Base-by-base conservation (phyloP, 179 eudicot species). In the Silene vulgaris region DNA sequence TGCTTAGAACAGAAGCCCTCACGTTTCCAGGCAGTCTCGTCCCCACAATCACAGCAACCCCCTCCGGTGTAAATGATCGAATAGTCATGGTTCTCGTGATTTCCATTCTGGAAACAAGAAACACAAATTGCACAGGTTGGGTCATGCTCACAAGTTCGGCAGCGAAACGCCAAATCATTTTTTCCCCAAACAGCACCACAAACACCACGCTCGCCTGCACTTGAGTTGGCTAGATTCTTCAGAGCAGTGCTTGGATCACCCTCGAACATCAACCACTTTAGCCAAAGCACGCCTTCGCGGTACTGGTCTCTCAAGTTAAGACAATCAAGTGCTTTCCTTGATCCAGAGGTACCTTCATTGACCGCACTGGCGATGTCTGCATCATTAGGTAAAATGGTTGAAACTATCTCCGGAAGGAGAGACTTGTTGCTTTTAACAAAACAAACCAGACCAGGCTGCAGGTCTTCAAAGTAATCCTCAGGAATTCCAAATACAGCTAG, bases 11-110 rank as follows among this genome's bases (percentile, higher is more conserved):
- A 96, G 82, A 96, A 96, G 35, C 99, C 99, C 72, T 90, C 91
- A 9, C 88, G 96, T 83, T 88, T 93, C 99, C 99, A 96, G 77
- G 99, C 99, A 76, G 96, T 96, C 83, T 87, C 90, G 81, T 96
- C 99, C 74, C 99, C 99, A 84, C 99, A 96, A 74, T 96, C 99
- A 75, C 99, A 96, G 80, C 99, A 96, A 74, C 99, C 99, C 62
- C 97, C 96, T 75, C 93, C 93, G 1, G 99, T 90, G 73, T 93
- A 96, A 45, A 89, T 96, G 66, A 93, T 88, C 5, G 97, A 93
- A 83, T 90, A 93, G 79, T 96, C 99, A 77, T 96, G 99, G 72
- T 88, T 90, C 82, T 86, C 79, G 84, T 96, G 99, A 78, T 89
- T 80, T 19, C 99, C 99, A 85, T 96, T 88, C 86, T 86, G 89